Evolutionary conservation across 306 rosid species (phyloP).

Genomic region (Malus sieversii): DNA sequence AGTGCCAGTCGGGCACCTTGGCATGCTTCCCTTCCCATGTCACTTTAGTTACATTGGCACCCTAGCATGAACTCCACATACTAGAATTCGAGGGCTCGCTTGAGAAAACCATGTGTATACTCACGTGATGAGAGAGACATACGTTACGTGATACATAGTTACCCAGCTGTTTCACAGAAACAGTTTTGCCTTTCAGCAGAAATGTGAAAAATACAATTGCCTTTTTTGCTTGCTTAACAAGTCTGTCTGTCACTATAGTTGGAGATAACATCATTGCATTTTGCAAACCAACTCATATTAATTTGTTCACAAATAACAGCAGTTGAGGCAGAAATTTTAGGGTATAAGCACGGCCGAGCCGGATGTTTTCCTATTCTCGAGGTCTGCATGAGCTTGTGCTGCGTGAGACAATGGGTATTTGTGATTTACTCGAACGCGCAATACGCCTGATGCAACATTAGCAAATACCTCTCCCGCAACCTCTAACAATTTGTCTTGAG

Average conservation of each 20-base stretch:
- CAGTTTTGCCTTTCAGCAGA: no score
- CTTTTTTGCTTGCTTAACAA: background rate
- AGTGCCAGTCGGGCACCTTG: no score
- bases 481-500: constrained; percentile 62
- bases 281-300: background rate
- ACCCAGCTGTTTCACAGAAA: no score
- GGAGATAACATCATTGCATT: background rate
- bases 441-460: constrained; percentile 40
- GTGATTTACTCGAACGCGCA: constrained; percentile 72
- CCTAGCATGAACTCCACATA: background rate
- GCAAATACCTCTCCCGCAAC: constrained; percentile 72
- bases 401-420: constrained; percentile 74
- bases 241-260: background rate
- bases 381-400: constrained; percentile 71
- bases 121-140: no score
- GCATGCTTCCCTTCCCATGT: background rate
- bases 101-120: no score
- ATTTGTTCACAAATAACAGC: no score
- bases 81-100: no score
- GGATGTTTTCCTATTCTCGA: constrained; percentile 67
- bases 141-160: no score
- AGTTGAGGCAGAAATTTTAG: background rate
- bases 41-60: background rate
- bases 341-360: constrained; percentile 85
- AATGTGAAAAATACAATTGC: background rate